phyloP scores from a whole-genome alignment of 2,329 filamentous ascomycete genomes.

The Pseudogymnoascus sp. region DNA sequence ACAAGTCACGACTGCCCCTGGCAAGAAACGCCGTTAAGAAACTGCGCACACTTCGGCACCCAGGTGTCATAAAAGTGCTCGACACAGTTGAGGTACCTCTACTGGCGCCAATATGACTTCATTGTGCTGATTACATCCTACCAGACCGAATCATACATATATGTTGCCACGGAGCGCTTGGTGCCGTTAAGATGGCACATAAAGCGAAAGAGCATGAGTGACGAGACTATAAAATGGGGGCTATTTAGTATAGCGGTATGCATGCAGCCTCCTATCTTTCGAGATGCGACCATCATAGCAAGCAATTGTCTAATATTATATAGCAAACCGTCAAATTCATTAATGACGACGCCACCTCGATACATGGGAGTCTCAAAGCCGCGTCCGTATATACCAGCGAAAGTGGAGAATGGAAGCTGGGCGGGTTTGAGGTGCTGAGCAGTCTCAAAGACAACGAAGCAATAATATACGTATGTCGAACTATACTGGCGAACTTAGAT shows the following conservation, averaged over 20 bases:
- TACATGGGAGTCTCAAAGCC: slow-evolving; percentile 79
- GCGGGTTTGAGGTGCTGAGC: slow-evolving; percentile 86
- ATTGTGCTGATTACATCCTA: slow-evolving; percentile 30
- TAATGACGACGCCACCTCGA: slow-evolving; percentile 83
- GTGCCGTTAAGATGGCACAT: slow-evolving; percentile 84
- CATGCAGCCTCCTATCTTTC: slow-evolving; percentile 25
- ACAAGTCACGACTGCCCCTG: slow-evolving; percentile 72
- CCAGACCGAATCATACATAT: slow-evolving; percentile 82
- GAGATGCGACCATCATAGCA: neutral
- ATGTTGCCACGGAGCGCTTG: slow-evolving; percentile 89
- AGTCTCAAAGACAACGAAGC: slow-evolving; percentile 95
- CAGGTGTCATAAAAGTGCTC: slow-evolving; percentile 86
- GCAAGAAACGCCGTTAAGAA: slow-evolving; percentile 93
- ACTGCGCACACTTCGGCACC: slow-evolving; percentile 83
- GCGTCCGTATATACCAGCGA: slow-evolving; percentile 89
- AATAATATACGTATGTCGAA: slow-evolving; percentile 56
- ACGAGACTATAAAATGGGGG: slow-evolving; percentile 96
- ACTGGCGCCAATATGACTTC: slow-evolving; percentile 39
- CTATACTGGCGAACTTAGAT: neutral
- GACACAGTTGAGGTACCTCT: slow-evolving; percentile 66
- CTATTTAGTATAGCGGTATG: slow-evolving; percentile 64
- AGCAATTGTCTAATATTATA: slow-evolving; percentile 28
- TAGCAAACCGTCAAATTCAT: slow-evolving; percentile 87
- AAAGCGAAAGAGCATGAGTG: slow-evolving; percentile 74
- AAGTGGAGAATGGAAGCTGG: slow-evolving; percentile 96